Conservation (phyloP, 177 flowering plant genomes). For the Vitis hybrid region DNA sequence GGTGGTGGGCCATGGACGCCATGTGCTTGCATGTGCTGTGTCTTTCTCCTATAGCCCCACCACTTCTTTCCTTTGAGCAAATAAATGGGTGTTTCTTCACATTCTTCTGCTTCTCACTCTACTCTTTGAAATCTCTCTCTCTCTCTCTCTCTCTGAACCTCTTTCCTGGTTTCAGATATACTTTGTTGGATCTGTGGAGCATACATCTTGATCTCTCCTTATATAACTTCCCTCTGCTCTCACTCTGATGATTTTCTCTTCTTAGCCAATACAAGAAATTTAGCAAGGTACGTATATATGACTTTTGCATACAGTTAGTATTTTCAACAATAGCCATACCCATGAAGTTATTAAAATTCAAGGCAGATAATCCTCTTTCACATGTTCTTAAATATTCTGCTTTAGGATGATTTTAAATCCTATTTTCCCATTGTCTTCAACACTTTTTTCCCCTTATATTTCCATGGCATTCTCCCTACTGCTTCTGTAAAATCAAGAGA, state of each 20-base stretch:
- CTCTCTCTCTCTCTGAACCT: conserved; percentile 4
- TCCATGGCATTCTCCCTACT: too few relatives aligned
- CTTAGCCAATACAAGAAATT: conserved; percentile 3
- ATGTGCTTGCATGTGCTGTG: conserved; percentile 96
- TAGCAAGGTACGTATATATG: neutral
- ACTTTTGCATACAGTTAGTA: too few relatives aligned
- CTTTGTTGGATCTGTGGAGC: conserved; percentile 21
- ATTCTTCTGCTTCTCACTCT: conserved; percentile 24
- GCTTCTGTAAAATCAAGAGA: too few relatives aligned
- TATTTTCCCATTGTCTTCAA: neutral
- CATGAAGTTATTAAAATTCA: too few relatives aligned
- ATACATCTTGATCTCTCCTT: conserved; percentile 8
- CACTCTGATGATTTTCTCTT: neutral
- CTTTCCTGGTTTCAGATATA: conserved; percentile 1
- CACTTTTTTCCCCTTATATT: neutral
- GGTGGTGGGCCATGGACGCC: conserved; percentile 50
- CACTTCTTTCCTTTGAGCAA: conserved; percentile 41
- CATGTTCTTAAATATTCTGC: neutral
- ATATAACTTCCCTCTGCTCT: conserved; percentile 6
- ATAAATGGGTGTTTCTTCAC: conserved; percentile 44
- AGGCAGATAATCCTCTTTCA: too few relatives aligned
- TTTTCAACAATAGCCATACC: too few relatives aligned
- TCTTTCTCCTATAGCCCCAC: conserved; percentile 54
- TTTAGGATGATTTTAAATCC: too few relatives aligned
- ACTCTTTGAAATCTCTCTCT: conserved; percentile 2